Conservation (phyloP, 345 rosid genomes). For the Gossypium bickii region DNA sequence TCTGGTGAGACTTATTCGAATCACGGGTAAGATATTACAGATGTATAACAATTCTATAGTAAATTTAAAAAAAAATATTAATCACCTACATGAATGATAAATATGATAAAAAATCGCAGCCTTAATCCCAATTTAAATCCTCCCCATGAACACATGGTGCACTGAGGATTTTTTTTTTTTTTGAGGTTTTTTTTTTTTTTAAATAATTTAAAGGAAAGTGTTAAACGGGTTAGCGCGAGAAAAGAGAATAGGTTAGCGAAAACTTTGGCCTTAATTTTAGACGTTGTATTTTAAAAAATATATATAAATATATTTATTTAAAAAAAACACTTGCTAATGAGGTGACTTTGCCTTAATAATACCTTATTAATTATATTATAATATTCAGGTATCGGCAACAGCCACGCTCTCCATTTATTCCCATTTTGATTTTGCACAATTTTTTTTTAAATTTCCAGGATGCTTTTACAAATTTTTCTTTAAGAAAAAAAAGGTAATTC, state of each 20-base stretch:
- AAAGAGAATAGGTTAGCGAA: not conserved
- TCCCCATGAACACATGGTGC: no score
- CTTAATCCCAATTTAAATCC: no score
- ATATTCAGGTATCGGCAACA: not conserved
- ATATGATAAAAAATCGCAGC: no score
- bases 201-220: no score
- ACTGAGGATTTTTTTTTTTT: no score
- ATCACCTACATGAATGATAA: no score
- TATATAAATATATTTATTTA: not conserved
- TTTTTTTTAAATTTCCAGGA: not conserved
- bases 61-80: no score
- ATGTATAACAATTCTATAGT: no score
- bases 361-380: not conserved
- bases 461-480: not conserved
- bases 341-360: not conserved
- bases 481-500: not conserved
- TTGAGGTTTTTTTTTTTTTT: no score
- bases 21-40: fast-evolving
- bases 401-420: not conserved
- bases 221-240: not conserved
- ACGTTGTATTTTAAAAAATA: not conserved
- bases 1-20: fast-evolving
- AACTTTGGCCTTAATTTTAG: not conserved
- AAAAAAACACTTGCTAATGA: not conserved
- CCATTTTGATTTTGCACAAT: not conserved